Base-by-base conservation (phyloP, 2,329 filamentous ascomycete species). In the Scedosporium aurantiacum region DNA sequence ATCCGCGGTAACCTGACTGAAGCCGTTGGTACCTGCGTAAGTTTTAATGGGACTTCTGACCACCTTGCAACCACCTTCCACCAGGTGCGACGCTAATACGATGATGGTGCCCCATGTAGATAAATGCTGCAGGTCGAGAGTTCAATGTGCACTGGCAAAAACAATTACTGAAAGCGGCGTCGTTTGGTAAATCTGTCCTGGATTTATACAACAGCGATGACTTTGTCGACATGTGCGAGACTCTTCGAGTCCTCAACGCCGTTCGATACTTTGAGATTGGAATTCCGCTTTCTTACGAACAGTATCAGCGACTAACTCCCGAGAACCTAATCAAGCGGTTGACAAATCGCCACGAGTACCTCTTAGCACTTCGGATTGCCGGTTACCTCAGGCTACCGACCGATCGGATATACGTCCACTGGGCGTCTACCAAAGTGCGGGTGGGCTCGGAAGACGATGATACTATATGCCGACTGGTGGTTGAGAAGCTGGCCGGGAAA, bases 151-250 rank as follows among this genome's bases (percentile, higher is more conserved):
- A 93, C 69, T 96, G 92, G 90, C 94, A 99, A 70, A 99, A 97
- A 71, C 86, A 95, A 67, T 79, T 99, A 1, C 80, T 99, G n/a
- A 95, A 95, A 71, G 94, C 94, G 5, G 94, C 94, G 0, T 97
- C 93, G 0, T 97, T 97, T 71, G 94, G 94, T 64, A 99, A 99
- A 73, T 97, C 94, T 0, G 94, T 97, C 0, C 81, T 99, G 3
- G 94, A 97, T 68, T 86, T 97, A 12, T 99, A 97, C 75, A 97
- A 94, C 73, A 97, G 92, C 70, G 94, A 99, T 69, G 93, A 99
- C 66, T 99, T 97, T 74, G 94, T 99, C 60, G 93, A 97, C 65
- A 97, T 97, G 87, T 96, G 91, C 67, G 93, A 99, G 73, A 94
- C 88, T 0, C 76, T 99, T 16, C 87, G 94, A 16, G 92, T 99